Evolutionary conservation across 2,329 filamentous ascomycete species (phyloP).

Genomic region (Neopestalotiopsis sp.): DNA sequence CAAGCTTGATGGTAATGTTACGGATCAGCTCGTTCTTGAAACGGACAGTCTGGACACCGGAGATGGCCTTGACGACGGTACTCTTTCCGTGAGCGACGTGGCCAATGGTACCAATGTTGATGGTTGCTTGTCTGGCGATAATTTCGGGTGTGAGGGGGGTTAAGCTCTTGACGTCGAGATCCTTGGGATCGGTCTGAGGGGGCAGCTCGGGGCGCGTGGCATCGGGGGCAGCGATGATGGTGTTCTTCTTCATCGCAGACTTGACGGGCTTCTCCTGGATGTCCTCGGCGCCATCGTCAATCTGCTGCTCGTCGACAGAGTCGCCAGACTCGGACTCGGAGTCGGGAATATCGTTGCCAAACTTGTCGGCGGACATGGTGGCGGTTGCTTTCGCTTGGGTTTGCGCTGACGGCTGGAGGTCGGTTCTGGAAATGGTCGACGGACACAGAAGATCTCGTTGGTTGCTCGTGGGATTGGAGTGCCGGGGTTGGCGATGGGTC

Average conservation of each 20-base stretch:
- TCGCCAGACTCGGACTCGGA: conserved; percentile 73
- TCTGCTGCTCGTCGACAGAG: conserved; percentile 55
- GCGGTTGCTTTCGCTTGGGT: conserved; percentile 11
- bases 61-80: conserved; percentile 98
- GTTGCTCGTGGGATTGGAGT: not conserved
- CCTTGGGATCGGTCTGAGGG: conserved; percentile 90
- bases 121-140: conserved; percentile 96
- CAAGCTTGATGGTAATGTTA: conserved; percentile 99
- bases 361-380: conserved; percentile 66
- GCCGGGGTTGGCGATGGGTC: not conserved
- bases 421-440: not conserved
- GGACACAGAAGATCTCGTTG: not conserved
- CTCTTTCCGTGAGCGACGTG: conserved; percentile 99
- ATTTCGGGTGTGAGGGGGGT: conserved; percentile 93
- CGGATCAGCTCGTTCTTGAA: conserved; percentile 99
- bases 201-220: conserved; percentile 63
- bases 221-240: conserved; percentile 61
- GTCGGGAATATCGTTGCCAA: conserved; percentile 71
- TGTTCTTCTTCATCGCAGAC: conserved; percentile 84
- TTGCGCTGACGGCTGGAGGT: conserved; percentile 12
- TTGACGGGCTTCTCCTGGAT: conserved; percentile 73
- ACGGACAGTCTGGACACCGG: conserved; percentile 96
- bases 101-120: conserved; percentile 98
- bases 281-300: conserved; percentile 64
- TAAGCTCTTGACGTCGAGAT: conserved; percentile 81